Evolutionary conservation across 2,329 filamentous ascomycete genomes (phyloP), one percentile per base, ranked within the genome.

Genomic region (Fusarium papillatum): DNA sequence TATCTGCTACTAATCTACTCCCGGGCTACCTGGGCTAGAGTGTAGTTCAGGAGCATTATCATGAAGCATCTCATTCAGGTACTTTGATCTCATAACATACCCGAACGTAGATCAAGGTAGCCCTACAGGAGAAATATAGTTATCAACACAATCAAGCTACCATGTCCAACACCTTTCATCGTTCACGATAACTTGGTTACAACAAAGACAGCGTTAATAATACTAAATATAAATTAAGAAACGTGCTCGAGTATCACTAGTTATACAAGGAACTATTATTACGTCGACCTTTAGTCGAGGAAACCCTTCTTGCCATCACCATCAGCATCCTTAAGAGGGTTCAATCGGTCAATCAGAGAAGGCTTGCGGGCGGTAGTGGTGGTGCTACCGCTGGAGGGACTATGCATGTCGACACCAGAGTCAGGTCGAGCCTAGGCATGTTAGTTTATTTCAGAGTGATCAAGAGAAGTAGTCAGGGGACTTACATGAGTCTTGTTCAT

Each of bases 231-330:
- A 34, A 8, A 55, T 31, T 55, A 31, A 34, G 29, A 34, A 17
- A 38, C 34, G 63, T 75, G 8, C 38, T 61, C 66, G 48, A 65
- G 17, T 43, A 60, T 55, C 24, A 73, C 73, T 68, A 71, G 39
- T 67, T 17, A n/a, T 72, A 76, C 68, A 76, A 24, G 29, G 7
- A n/a, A 19, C 17, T 19, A 53, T 29, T 61, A 41, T 60, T 50
- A 34, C n/a, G n/a, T 22, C 16, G 55, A 5, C 8, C 2, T 38
- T 61, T 73, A 77, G 8, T 76, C 69, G 64, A 78, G 57, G 0
- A 78, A 41, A 0, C 76, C 76, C 67, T 78, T 77, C 74, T 80
- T 77, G 34, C 78, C 75, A 26, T 78, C 77, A 36, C 73, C 69
- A 36, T 80, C 77, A 24, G 78, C 62, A 14, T 79, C 78, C 66